These are phyloP conservation scores for Sporobolus alterniflorus DNA, from an alignment of 202 grass and related monocot species.

Conservation along the genomic window DNA sequence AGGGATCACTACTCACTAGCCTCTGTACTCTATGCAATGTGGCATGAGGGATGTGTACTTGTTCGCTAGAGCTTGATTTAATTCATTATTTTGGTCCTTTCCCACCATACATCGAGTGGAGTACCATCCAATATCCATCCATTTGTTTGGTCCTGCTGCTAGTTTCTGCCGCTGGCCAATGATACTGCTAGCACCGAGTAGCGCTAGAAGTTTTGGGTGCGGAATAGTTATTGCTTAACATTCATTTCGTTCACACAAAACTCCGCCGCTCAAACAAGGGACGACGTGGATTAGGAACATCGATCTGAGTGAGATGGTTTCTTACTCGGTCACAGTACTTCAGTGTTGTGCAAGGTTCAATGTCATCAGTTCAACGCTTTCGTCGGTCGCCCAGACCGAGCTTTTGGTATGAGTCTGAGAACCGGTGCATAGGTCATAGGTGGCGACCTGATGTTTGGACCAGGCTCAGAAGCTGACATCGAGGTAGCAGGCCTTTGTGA, in stretches of 20 bases:
- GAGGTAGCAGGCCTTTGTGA: too few species aligned
- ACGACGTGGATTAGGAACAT: background rate
- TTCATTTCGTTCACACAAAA: background rate
- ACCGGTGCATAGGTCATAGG: too few species aligned
- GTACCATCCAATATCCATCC: background rate
- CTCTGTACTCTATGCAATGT: background rate
- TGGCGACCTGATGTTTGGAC: too few species aligned
- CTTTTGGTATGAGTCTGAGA: too few species aligned
- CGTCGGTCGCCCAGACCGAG: background rate
- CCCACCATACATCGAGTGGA: background rate
- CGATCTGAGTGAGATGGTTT: background rate
- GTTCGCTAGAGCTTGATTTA: slow-evolving; percentile 27
- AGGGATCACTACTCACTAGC: background rate
- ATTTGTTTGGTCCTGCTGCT: background rate
- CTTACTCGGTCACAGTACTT: background rate
- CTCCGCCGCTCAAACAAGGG: background rate
- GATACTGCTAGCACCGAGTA: background rate
- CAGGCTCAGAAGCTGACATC: too few species aligned
- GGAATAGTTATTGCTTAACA: background rate
- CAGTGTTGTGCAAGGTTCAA: background rate
- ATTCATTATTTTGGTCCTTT: slow-evolving; percentile 25
- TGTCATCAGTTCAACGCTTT: background rate
- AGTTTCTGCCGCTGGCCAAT: background rate
- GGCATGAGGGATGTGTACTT: background rate
- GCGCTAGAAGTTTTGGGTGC: background rate